A percentile compares a stretch with the other conserved stretches of the same genome.
Evolutionary conservation across 352 stramenopile species (phyloP).

Genomic region (Thraustochytrium sp.): DNA sequence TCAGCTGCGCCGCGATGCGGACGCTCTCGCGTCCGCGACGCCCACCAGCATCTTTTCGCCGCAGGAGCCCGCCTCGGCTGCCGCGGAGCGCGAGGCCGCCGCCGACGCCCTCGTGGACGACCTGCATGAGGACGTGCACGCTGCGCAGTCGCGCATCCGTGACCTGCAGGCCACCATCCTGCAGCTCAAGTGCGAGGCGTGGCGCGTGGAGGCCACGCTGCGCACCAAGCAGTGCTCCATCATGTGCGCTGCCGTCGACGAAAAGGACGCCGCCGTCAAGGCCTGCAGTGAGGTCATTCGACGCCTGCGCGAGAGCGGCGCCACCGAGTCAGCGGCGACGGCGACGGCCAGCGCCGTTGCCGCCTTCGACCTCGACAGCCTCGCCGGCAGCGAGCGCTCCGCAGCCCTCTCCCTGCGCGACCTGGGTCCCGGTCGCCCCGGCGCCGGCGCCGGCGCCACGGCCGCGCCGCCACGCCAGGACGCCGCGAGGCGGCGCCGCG

Average conservation of each 20-base stretch:
- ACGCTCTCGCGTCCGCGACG: neutral
- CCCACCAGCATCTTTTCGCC: neutral
- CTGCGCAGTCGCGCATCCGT: neutral
- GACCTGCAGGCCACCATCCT: conserved; percentile 14
- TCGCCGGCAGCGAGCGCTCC: neutral
- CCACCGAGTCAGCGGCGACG: neutral
- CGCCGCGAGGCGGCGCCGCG: neutral
- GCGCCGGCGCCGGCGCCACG: no score
- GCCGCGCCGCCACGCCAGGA: neutral
- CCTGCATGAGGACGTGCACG: neutral
- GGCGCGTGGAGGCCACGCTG: neutral
- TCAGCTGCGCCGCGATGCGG: neutral
- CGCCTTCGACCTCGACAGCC: neutral
- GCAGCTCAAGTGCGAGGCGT: conserved; percentile 26
- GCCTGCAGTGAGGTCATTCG: conserved; percentile 9
- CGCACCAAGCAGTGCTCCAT: neutral
- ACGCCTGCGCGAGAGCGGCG: neutral
- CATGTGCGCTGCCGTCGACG: neutral
- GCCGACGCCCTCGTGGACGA: neutral
- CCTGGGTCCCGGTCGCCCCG: no score
- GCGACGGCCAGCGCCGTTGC: neutral
- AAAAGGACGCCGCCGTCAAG: neutral
- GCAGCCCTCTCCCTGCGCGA: no score
- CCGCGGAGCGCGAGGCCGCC: no score
- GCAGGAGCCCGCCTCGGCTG: no score